These are phyloP conservation scores for Tephrocybe rancida DNA, from an alignment of 768 basidiomycete species.

Conservation along the genomic window DNA sequence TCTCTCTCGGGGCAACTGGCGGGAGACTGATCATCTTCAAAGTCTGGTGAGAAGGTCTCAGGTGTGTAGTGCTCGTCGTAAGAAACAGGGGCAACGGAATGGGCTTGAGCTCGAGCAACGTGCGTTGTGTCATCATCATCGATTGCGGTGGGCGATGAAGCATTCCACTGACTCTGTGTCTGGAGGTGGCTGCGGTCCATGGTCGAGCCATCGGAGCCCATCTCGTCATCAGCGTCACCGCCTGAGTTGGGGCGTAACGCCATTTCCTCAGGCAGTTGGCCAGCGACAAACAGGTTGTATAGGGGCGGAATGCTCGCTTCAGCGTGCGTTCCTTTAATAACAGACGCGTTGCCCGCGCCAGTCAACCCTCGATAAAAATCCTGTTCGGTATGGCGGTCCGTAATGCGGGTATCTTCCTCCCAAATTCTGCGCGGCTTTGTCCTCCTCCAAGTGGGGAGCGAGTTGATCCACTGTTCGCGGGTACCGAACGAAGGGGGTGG, in stretches of 20 bases:
- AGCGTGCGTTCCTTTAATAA: constrained; percentile 86
- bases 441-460: constrained; percentile 72
- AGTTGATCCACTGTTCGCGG: constrained; percentile 74
- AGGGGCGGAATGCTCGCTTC: constrained; percentile 86
- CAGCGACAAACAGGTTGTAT: constrained; percentile 29
- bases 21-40: constrained; percentile 64
- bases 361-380: constrained; percentile 78
- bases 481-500: constrained; percentile 67
- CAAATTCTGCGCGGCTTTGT: constrained; percentile 67
- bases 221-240: constrained; percentile 45
- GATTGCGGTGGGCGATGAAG: constrained; percentile 26
- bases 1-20: constrained; percentile 49
- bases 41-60: constrained; percentile 61
- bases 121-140: constrained; percentile 31
- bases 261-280: constrained; percentile 20
- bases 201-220: constrained; percentile 40
- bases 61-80: constrained; percentile 35
- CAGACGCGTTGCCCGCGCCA: constrained; percentile 73
- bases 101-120: constrained; percentile 20
- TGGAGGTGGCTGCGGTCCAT: constrained; percentile 36
- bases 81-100: constrained; percentile 21
- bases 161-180: constrained; percentile 38
- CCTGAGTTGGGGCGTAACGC: constrained; percentile 18
- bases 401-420: constrained; percentile 50
- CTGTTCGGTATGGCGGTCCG: constrained; percentile 39